These are phyloP conservation scores for Alternaria conjuncta DNA, from an alignment of 2,329 filamentous ascomycete species.

Conservation along the genomic window DNA sequence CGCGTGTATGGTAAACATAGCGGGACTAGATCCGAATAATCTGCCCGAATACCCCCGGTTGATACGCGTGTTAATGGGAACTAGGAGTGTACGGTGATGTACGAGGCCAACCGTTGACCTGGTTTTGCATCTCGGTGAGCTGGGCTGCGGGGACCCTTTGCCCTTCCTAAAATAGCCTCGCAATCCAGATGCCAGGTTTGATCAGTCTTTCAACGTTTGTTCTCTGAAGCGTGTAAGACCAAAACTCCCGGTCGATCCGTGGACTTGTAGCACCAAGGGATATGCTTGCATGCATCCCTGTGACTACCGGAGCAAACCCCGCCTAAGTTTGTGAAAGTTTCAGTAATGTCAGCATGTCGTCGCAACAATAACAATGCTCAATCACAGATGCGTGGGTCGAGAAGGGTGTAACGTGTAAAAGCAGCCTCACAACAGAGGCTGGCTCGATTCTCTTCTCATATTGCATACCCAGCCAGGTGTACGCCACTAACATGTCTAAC, in stretches of 20 bases:
- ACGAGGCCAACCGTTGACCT: neutral
- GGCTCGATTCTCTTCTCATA: conserved; percentile 6
- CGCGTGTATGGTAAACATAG: neutral
- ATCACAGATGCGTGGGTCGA: neutral
- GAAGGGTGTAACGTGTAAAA: neutral
- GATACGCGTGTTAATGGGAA: neutral
- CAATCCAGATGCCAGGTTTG: neutral
- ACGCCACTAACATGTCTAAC: conserved; percentile 7
- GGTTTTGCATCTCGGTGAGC: neutral
- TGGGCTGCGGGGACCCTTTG: neutral
- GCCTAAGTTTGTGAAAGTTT: neutral
- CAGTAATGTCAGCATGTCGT: neutral
- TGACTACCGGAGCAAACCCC: neutral
- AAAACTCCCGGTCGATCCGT: neutral
- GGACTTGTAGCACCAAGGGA: neutral
- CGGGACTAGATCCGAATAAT: neutral
- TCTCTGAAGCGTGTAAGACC: neutral
- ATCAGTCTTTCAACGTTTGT: neutral
- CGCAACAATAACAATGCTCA: neutral
- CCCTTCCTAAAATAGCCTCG: neutral
- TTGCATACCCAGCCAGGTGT: conserved; percentile 2
- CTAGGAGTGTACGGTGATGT: neutral
- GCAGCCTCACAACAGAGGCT: neutral
- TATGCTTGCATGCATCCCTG: neutral
- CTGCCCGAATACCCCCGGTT: neutral